These are phyloP conservation scores for Lithospermum erythrorhizon DNA, from an alignment of 257 asterid genomes.

Conservation along the genomic window DNA sequence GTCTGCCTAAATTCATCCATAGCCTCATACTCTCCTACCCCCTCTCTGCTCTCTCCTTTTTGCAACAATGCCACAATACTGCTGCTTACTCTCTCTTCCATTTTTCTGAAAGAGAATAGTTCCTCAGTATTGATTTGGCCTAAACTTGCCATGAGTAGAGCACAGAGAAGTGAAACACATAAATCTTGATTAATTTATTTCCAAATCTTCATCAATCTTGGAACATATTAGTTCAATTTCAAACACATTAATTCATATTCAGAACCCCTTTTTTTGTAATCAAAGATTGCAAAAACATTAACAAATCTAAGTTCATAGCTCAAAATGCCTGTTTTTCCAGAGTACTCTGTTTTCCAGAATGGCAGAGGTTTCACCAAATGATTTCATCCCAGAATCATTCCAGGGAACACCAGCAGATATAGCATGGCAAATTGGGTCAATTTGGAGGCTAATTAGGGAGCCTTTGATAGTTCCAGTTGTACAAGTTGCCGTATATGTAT, in stretches of 20 bases:
- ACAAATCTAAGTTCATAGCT: neutral
- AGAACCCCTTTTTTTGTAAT: too few species aligned
- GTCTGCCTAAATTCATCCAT: constrained; percentile 34
- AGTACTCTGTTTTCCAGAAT: constrained; percentile 25
- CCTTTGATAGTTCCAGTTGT: constrained; percentile 81
- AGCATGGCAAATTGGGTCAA: constrained; percentile 30
- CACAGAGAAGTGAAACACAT: too few species aligned
- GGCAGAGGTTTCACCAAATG: constrained; percentile 48
- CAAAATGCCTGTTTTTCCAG: constrained; percentile 2
- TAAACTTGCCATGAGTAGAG: too few species aligned
- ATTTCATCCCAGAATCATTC: constrained; percentile 38
- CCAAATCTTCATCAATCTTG: too few species aligned
- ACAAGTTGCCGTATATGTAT: constrained; percentile 33
- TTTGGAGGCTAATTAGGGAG: constrained; percentile 67
- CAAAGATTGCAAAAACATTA: too few species aligned
- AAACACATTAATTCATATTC: too few species aligned
- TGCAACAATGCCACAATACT: constrained; percentile 36
- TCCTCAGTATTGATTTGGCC: constrained; percentile 4
- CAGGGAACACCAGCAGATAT: constrained; percentile 32
- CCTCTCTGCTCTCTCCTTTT: constrained; percentile 7
- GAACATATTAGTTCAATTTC: too few species aligned
- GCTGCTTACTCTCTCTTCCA: too few species aligned
- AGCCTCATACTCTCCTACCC: constrained; percentile 3
- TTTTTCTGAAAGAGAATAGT: constrained; percentile 7
- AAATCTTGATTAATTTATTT: too few species aligned